Base-by-base conservation (phyloP, 108 stramenopile species). In the Skeletonema menzelii region DNA sequence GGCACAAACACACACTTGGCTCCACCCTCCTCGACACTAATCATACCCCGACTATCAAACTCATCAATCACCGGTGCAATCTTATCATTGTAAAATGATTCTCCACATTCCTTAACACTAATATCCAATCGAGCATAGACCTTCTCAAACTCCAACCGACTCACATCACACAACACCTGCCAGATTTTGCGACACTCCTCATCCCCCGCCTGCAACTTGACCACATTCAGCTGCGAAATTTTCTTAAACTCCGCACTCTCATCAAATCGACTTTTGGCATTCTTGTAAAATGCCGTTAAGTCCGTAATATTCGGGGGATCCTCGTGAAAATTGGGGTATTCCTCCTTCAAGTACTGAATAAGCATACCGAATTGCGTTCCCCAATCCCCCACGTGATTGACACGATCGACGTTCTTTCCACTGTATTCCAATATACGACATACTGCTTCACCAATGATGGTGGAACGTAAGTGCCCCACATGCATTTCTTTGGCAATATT, bases 401-500 rank as follows among this genome's bases (percentile, higher is more conserved):
- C 75, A 31, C 99, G 86, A 57, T 87, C 67, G 28, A 99, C 98
- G 20, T 85, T 72, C 70, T 95, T 89, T 27, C 97, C 98, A 20
- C 70, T 75, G 76, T 90, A 98, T 85, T 98, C 98, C 59, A 99
- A 84, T 35, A 99, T 91, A 17, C 98, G 91, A 65, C 98, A 97
- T 20, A 99, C 90, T 22, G 94, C 69, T 70, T 99, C 99, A 22
- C 99, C 99, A 67, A 99, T 97, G 73, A 99, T 99, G 22, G 99
- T 99, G 27, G 88, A 90, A 35, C 99, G 93, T 62, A 99, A 82
- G 73, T 99, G 99, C 5, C 99, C 99, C 27, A 99, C 99, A 75
- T 99, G 99, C 99, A 99, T 99, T 84, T 99, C 99, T 88, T 99
- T 99, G 73, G 99, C 99, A 83, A 99, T 98, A 84, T 99, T 99